Percentiles rank a stretch among this genome's conserved stretches.
Conservation (phyloP, 495 filamentous ascomycete species). For the Articulospora tetracladia region DNA sequence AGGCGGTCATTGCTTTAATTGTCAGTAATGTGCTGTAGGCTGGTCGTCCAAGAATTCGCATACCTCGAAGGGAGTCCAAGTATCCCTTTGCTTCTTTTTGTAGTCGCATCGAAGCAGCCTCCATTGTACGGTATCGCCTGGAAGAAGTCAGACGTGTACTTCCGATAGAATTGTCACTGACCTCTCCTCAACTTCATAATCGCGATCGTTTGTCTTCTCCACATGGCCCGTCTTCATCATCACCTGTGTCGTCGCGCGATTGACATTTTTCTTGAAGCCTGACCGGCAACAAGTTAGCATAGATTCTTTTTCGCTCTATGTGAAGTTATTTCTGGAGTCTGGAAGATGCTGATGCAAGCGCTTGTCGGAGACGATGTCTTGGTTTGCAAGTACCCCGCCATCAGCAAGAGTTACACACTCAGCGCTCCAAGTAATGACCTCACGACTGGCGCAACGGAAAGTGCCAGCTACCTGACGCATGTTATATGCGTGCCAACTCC, state of each 20-base stretch:
- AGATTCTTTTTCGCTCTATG: background rate
- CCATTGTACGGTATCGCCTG: conserved; percentile 93
- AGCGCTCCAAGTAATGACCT: no score
- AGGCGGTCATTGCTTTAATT: conserved; percentile 86
- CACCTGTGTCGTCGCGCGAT: conserved; percentile 96
- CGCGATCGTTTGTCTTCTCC: conserved; percentile 94
- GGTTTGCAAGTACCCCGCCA: no score
- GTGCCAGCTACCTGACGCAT: no score
- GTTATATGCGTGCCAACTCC: no score
- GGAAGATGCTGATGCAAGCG: no score
- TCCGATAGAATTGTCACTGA: conserved; percentile 30
- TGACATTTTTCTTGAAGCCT: conserved; percentile 99
- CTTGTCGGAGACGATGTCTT: no score
- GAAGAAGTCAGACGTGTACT: background rate
- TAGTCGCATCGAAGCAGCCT: conserved; percentile 82
- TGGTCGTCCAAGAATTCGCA: background rate
- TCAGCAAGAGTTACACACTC: no score
- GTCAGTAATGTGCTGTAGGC: background rate
- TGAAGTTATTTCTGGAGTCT: no score
- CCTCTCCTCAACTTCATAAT: conserved; percentile 98
- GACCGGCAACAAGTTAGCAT: background rate
- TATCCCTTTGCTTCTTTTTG: conserved; percentile 99
- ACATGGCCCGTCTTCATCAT: conserved; percentile 99
- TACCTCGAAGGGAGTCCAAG: conserved; percentile 88
- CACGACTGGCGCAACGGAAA: no score